A percentile compares a stretch with the other conserved stretches of the same genome.
Evolutionary conservation across 805 yeast genomes (phyloP).

Genomic region (Metschnikowia matae): DNA sequence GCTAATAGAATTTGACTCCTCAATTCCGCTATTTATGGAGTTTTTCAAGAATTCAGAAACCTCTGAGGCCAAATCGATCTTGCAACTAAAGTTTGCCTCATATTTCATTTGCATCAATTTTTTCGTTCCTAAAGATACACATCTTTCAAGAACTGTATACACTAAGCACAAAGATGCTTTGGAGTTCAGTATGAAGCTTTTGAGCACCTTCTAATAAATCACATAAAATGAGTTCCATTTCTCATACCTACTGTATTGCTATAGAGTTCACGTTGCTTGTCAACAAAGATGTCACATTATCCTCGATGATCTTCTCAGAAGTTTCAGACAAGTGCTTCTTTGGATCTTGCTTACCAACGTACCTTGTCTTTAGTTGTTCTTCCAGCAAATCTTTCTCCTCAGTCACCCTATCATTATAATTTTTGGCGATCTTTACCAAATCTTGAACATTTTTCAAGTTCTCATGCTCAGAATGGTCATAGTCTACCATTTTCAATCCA

Average conservation of each 20-base stretch:
- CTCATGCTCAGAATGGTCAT: constrained; percentile 68
- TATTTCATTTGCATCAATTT: constrained; percentile 10
- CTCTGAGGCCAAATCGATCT: constrained; percentile 1
- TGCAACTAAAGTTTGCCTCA: constrained; percentile 14
- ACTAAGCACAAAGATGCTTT: constrained; percentile 7
- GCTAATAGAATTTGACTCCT: constrained; percentile 10
- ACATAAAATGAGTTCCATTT: background rate
- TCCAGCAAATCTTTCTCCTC: constrained; percentile 88
- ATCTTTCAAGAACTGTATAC: background rate
- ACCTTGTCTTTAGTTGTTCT: constrained; percentile 89
- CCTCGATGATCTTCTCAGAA: constrained; percentile 81
- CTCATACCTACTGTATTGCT: constrained; percentile 61
- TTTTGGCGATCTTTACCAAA: constrained; percentile 86
- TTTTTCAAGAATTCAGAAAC: constrained; percentile 4
- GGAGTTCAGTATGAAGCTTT: constrained; percentile 7
- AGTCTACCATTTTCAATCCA: constrained; percentile 77
- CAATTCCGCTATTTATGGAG: constrained; percentile 10
- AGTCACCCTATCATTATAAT: constrained; percentile 82
- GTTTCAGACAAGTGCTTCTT: constrained; percentile 93
- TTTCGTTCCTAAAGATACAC: constrained; percentile 8
- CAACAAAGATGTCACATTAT: constrained; percentile 79
- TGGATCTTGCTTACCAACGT: constrained; percentile 98
- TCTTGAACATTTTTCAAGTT: constrained; percentile 69
- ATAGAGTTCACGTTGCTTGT: constrained; percentile 88
- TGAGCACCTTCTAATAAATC: constrained; percentile 6